Evolutionary conservation across 495 filamentous ascomycete genomes (phyloP).

Genomic region (Pyronema omphalodes): DNA sequence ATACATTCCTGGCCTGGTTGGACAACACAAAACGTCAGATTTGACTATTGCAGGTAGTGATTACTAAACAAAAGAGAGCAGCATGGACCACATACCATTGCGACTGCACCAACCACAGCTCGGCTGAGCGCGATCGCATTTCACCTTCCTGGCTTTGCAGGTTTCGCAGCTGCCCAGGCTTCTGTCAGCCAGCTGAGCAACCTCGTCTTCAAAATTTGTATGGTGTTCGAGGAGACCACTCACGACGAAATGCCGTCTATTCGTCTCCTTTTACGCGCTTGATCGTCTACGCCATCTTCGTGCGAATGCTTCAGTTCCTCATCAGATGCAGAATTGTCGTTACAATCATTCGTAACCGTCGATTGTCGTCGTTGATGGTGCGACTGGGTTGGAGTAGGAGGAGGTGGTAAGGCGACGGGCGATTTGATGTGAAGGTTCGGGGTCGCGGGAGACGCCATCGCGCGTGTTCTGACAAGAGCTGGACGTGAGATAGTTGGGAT

Average conservation of each 20-base stretch:
- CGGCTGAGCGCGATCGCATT: conserved; percentile 67
- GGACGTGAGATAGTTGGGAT: too few relatives aligned
- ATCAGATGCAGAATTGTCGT: conserved; percentile 16
- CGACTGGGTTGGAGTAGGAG: background rate
- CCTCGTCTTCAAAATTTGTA: background rate
- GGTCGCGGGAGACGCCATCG: background rate
- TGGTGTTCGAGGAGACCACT: background rate
- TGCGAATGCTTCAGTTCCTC: conserved; percentile 15
- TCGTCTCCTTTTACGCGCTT: conserved; percentile 18
- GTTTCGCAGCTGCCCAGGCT: conserved; percentile 15
- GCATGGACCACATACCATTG: conserved; percentile 32
- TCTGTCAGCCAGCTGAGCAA: background rate
- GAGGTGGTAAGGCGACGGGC: background rate
- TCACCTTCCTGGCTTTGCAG: conserved; percentile 40
- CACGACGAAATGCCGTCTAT: conserved; percentile 24
- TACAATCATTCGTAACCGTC: conserved; percentile 11
- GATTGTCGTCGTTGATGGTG: conserved; percentile 1
- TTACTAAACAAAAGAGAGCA: background rate
- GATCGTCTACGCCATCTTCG: conserved; percentile 13
- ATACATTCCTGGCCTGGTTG: conserved; percentile 19
- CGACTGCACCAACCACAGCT: conserved; percentile 76
- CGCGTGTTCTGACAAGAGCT: background rate
- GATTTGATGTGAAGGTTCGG: background rate
- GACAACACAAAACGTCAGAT: background rate
- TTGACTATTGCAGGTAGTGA: background rate